Evolutionary conservation across 2,329 filamentous ascomycete genomes (phyloP), one percentile per base, ranked within the genome.

Genomic region (Paramyrothecium sp.): DNA sequence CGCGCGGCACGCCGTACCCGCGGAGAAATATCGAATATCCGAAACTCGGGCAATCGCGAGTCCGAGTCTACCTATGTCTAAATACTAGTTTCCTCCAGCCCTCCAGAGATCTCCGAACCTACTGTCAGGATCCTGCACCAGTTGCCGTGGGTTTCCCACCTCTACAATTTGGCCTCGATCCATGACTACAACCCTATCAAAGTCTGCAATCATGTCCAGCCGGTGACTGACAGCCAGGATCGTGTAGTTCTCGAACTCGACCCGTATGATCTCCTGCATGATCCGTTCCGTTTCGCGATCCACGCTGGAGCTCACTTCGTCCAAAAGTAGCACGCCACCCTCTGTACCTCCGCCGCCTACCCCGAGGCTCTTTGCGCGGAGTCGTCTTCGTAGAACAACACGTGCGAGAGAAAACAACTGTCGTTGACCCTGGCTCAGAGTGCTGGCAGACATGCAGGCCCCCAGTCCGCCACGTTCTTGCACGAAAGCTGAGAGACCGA

Each of bases 321-420:
- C 71, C 3, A 73, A 65, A 16, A 73, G 52, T 10, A 72, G 51
- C 2, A 73, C 46, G 1, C 68, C 67, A 7, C 47, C 47, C 20
- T 49, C 26, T 54, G n/a, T 47, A 22, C 47, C 50, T 17, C 38
- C 38, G n/a, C 38, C 38, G n/a, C 38, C 38, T 7, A 44, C 3
- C 5, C 38, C 38, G 1, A 60, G 56, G n/a, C 57, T 60, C 11
- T 67, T 44, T 44, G 38, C 62, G 2, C 65, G 61, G 1, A 66
- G 60, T 1, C 64, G 54, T 2, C 64, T 57, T 4, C 80, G 71
- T 8, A 89, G 68, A 19, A 89, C 75, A 0, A 84, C 86, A 0
- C 86, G 71, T 0, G 82, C 86, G 1, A 90, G 76, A 60, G 81
- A 85, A 62, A 90, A 87, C 0, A 89, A 75, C 63, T 89, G 87